Conservation (phyloP, 768 basidiomycete species). For the Lactarius vividus region DNA sequence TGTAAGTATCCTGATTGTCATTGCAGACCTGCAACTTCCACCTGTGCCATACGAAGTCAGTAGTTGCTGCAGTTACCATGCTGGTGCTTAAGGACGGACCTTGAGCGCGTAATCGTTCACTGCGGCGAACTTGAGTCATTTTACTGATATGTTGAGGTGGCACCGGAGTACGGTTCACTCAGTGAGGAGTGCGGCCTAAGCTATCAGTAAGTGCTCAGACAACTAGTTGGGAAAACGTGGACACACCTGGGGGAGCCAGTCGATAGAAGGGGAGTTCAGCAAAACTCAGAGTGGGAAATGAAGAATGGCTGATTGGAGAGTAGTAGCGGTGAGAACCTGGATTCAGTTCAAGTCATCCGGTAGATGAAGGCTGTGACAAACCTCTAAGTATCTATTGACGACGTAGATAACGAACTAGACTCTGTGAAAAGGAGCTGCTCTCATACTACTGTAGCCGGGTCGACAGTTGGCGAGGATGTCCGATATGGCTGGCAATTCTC, state of each 20-base stretch:
- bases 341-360: background rate
- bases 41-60: background rate
- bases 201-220: constrained; percentile 27
- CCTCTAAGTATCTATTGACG: background rate
- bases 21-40: background rate
- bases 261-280: background rate
- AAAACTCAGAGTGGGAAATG: constrained; percentile 43
- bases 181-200: background rate
- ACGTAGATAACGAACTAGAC: too few species aligned
- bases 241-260: background rate
- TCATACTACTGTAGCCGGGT: background rate
- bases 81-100: background rate
- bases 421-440: background rate
- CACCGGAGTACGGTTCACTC: background rate
- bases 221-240: constrained; percentile 42
- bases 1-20: background rate
- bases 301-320: constrained; percentile 51
- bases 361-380: constrained; percentile 33
- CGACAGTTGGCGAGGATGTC: too few species aligned
- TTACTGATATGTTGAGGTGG: background rate
- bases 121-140: background rate
- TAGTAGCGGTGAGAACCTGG: constrained; percentile 42
- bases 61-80: background rate
- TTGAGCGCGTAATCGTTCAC: background rate
- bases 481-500: too few species aligned